Conservation (phyloP, 257 asterid genomes). For the Scutellaria baicalensis region DNA sequence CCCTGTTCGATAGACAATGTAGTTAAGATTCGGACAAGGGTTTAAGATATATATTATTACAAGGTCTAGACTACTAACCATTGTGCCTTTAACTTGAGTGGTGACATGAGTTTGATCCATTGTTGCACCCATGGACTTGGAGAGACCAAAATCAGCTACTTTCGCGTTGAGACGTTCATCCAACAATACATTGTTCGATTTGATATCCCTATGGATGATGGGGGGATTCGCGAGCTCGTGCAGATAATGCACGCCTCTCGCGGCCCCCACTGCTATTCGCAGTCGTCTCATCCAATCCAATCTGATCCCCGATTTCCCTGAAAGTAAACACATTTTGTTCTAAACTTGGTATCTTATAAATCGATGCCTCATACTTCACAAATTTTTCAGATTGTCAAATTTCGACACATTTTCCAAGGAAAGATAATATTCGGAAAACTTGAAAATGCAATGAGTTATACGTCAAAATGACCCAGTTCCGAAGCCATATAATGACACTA, state of each 20-base stretch:
- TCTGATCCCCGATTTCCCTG: conserved; percentile 66
- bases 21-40: background rate
- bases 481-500: no score
- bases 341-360: no score
- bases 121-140: conserved; percentile 51
- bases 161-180: conserved; percentile 71
- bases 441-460: no score
- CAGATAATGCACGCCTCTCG: conserved; percentile 76
- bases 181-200: conserved; percentile 69
- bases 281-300: conserved; percentile 90
- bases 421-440: no score
- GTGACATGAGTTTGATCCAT: conserved; percentile 59
- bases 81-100: conserved; percentile 97
- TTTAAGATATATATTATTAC: no score
- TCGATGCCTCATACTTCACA: no score
- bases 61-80: conserved; percentile 46
- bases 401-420: no score
- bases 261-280: conserved; percentile 74
- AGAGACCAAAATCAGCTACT: conserved; percentile 95
- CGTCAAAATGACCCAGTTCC: no score
- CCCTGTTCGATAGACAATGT: conserved; percentile 37
- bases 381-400: no score
- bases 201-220: conserved; percentile 88
- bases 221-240: conserved; percentile 90
- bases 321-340: background rate